Evolutionary conservation across 169 alveolate genomes (phyloP).

Genomic region (Plasmodium relictum): DNA sequence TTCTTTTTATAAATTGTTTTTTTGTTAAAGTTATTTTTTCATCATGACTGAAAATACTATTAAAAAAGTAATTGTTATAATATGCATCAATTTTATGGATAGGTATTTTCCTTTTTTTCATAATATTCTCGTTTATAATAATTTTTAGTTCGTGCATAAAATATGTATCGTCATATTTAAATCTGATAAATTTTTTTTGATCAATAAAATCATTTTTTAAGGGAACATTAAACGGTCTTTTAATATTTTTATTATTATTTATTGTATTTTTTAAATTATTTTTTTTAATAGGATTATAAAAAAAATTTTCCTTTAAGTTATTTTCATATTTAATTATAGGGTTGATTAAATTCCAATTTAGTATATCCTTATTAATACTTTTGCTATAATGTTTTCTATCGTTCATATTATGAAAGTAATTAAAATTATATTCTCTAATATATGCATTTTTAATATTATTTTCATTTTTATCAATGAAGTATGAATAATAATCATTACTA

Average conservation of each 20-base stretch:
- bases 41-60: not conserved
- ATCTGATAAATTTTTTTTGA: conserved; percentile 20
- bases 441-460: too few relatives aligned
- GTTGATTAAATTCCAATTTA: too few relatives aligned
- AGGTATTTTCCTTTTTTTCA: conserved; percentile 22
- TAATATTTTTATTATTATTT: too few relatives aligned
- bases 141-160: conserved; percentile 25
- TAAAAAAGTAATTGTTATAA: conserved; percentile 24
- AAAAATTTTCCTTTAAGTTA: too few relatives aligned
- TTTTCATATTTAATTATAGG: too few relatives aligned
- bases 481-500: too few relatives aligned
- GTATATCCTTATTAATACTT: not conserved
- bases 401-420: too few relatives aligned
- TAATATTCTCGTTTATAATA: conserved; percentile 12
- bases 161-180: conserved; percentile 4
- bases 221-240: not conserved
- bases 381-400: too few relatives aligned
- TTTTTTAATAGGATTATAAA: too few relatives aligned
- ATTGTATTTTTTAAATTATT: too few relatives aligned
- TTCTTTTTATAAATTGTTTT: not conserved
- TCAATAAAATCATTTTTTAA: not conserved
- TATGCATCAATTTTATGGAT: conserved; percentile 1
- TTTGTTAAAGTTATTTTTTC: not conserved
- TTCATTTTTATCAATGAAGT: too few relatives aligned
- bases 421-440: too few relatives aligned